Evolutionary conservation across 192 early-diverging fungal species (phyloP), one percentile per base, ranked within the genome.

Genomic region (Rhizophagus sp.): DNA sequence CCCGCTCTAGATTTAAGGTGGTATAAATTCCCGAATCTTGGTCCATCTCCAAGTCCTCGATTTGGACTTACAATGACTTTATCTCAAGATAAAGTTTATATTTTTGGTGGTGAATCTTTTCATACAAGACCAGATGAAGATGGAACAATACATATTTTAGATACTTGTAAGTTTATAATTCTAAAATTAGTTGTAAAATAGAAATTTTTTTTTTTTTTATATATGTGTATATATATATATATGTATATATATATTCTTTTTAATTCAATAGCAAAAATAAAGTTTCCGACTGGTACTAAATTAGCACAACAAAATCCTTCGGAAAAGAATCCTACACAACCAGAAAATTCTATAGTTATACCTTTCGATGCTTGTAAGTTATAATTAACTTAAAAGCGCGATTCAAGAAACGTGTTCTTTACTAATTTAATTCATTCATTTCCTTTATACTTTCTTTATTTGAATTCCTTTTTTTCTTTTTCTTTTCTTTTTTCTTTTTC

Each of bases 71-170:
- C 85, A 22, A 79, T 90, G 82, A 83, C 87, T 25, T 76, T 76
- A 27, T 67, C 85, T 41, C 79, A 84, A 13, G 82, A 87, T 39
- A 89, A 88, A 30, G 73, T 90, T 9, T 88, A 82, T 73, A 83
- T 90, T 30, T 67, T 90, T 68, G 89, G 89, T 74, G 89, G 89
- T 67, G 85, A 89, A 79, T 83, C 84, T 71, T 77, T 74, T 39
- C 77, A 83, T 79, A 22, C 83, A 73, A 85, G 79, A 52, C 52
- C 68, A 30, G 89, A 90, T 17, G 87, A 89, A 49, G 19, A 79
- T 47, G 81, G 70, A 13, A 52, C 73, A 8, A 71, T 91, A 22
- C 83, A 83, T 70, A 80, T 87, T 50, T 78, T 90, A 27, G 89
- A 90, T 47, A 88, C 88, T 15, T 62, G 89, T 90, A 85, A 68